Base-by-base conservation (phyloP, 768 basidiomycete species). In the Tulasnella sp. region DNA sequence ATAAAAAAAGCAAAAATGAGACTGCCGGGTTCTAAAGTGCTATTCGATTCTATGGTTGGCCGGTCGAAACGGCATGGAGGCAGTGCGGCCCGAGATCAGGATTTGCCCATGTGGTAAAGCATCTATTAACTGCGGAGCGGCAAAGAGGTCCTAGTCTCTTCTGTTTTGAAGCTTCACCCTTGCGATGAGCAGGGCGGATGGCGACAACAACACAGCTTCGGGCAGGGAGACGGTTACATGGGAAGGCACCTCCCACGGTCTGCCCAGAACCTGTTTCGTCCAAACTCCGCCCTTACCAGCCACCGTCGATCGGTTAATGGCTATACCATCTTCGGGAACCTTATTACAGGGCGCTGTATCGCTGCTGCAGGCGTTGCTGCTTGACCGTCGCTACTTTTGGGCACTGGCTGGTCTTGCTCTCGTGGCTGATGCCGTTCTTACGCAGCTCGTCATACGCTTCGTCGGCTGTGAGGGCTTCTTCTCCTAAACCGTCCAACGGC, bases 401-500 rank as follows among this genome's bases (percentile, higher is more conserved):
- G 84, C 84, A 40, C 85, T 96, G 40, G 91, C 93, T 12, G 82
- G 85, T 24, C 85, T 95, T 12, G 88, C 93, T 31, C 85, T 96
- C 36, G 39, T 93, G 31, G 93, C 91, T 58, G 96, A 98, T 89
- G 90, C 90, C 10, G 76, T 91, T 58, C 89, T 98, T 73, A 95
- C 94, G 12, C 88, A 91, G 76, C 88, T 96, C 84, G 92, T 98
- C 82, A 92, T 97, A 81, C 89, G 86, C 68, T 92, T 91, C 84
- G 88, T 98, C 78, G 89, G 94, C 82, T 99, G 97, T 98, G 82
- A 87, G 93, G 85, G 42, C 71, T 24, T 36, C 19, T 39, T 52
- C 27, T 74, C 56, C 36, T 38, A n/a, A 38, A 48, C 40, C 21
- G 42, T 44, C 56, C n/a, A 7, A 48, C 18, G 36, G 52, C 34